These are phyloP conservation scores for Euphorbia schlechtendalii DNA, from an alignment of 441 rosid genomes.

Conservation along the genomic window DNA sequence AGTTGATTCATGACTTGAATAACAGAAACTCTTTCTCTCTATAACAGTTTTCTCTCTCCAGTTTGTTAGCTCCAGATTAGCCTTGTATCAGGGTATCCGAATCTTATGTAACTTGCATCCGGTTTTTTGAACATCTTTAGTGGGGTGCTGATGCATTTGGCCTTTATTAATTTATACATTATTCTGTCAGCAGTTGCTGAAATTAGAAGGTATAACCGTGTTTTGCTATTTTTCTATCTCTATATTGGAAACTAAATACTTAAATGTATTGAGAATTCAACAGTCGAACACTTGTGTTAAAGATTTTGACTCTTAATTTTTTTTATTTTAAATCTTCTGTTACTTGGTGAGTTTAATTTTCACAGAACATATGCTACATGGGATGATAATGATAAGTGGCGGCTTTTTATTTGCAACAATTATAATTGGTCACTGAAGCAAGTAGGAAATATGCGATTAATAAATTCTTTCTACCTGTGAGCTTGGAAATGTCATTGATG, in stretches of 20 bases:
- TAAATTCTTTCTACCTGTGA: background rate
- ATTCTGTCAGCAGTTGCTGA: no score
- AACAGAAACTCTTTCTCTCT: no score
- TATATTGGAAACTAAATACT: background rate
- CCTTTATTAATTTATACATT: no score
- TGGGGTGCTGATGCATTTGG: no score
- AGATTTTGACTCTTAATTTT: background rate
- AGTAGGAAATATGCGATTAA: background rate
- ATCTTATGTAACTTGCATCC: no score
- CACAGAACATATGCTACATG: background rate
- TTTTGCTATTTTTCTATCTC: background rate
- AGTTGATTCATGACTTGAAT: no score
- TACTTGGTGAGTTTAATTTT: background rate
- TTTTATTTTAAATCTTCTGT: background rate
- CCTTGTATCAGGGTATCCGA: no score
- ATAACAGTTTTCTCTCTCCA: no score
- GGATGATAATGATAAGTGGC: background rate
- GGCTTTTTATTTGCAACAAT: background rate
- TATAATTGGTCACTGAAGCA: background rate
- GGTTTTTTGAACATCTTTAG: no score
- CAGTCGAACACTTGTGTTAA: background rate
- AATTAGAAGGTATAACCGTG: background rate
- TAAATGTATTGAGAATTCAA: background rate
- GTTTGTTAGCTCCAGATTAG: no score
- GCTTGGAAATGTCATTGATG: background rate